Evolutionary conservation across 1,139 yeast species (phyloP), one percentile per base, ranked within the genome.

Genomic region (Yamadazyma jaroonii): DNA sequence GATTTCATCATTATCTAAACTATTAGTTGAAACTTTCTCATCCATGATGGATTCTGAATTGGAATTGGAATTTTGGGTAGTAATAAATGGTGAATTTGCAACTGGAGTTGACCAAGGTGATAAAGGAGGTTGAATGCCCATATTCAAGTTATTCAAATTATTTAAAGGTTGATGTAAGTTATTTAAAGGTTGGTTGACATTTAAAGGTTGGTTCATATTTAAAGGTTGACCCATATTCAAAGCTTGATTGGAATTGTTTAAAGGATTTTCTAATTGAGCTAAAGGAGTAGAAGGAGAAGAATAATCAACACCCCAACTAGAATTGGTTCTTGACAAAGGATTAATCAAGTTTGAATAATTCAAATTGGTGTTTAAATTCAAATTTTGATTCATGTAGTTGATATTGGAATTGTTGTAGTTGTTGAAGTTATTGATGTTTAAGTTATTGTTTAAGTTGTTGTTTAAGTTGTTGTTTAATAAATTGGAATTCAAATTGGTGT

Each of bases 61-160:
- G 5, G 29, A 14, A 4, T 34, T 25, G 7, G 14, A 13, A 43
- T 43, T 54, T 26, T 41, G 34, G 7, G 41, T 38, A 20, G 41
- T 34, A 13, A 62, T 62, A 47, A 70, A 71, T 2, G 77, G 77
- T 3, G 75, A 69, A 40, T 54, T 58, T 42, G 48, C 60, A 4
- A 64, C 52, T 37, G 61, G 71, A 10, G 56, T 52, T 4, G 67
- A 47, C 75, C 75, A 69, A 4, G 76, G 75, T 1, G 74, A 68
- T 37, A 65, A 52, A 4, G 74, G 73, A 3, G 67, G 65, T 43
- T 65, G 74, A 28, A 21, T 26, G 6, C 20, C 20, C 20, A 17
- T 17, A 6, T 17, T 17, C 4, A 17, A 6, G 20, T 17, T 17
- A 6, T 17, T 17, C 20, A 17, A 17, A 6, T 17, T 17, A 17